Base-by-base conservation (phyloP, 1,284 basidiomycete genomes). In the Vanrija sp. region DNA sequence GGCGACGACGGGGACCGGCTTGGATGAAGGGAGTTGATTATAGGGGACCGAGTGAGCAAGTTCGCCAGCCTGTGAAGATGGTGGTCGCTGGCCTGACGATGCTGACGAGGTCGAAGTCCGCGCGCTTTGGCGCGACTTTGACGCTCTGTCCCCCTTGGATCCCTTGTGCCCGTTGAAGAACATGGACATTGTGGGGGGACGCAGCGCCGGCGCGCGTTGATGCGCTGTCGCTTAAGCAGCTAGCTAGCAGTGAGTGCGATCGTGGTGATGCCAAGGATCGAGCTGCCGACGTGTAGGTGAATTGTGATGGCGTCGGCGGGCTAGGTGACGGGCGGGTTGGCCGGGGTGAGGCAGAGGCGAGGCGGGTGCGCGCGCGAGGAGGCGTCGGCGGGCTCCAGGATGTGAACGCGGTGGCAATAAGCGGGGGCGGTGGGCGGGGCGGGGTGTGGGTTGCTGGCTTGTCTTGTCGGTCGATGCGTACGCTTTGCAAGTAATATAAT, bases 41-140 rank as follows among this genome's bases (percentile, higher is more conserved):
- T 71, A 71, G 3, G 68, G 67, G 5, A 67, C 60, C 12, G 64
- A 65, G 7, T 51, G 50, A 41, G 39, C 56, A 15, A 67, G 55
- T 16, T 62, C 62, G 22, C 38, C 12, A 39, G 38, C 19, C 31
- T 31, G 31, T 12, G 31, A 31, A 4, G 31, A 31, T 12, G 31
- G 31, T 14, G 31, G 31, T 31, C 35, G 45, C 36, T 47, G 22
- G 45, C 23, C 36, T 18, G 45, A n/a, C 38, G 31, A 47, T 38
- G 45, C 31, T 12, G 45, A 37, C 23, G 45, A 47, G 14, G 45
- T 37, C 36, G 45, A 47, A 23, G 45, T 47, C 27, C 45, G 36
- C 12, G 45, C 45, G 45, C 45, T 47, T 31, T 47, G 45, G 14
- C 45, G 45, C 15, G 45, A 47, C 35, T 47, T 47, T 20, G 25